Conservation (phyloP, 305 asterid genomes). For the Ilex paraguariensis region DNA sequence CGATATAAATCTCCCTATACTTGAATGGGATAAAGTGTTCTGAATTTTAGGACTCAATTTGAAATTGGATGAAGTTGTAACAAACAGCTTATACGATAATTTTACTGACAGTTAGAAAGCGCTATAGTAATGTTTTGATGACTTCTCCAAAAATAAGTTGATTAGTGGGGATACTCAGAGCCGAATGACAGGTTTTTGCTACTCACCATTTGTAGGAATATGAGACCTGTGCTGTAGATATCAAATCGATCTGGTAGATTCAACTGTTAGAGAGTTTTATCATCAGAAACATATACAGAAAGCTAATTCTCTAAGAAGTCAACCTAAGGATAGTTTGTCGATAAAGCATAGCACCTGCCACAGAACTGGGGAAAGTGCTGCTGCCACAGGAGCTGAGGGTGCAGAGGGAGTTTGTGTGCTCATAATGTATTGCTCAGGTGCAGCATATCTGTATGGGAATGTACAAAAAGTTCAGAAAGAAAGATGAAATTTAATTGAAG, state of each 20-base stretch:
- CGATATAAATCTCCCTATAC: too few relatives aligned
- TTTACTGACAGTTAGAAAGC: too few relatives aligned
- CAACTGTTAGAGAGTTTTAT: conserved; percentile 46
- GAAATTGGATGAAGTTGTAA: too few relatives aligned
- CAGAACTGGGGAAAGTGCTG: conserved; percentile 92
- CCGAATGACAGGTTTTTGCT: too few relatives aligned
- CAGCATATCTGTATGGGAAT: conserved; percentile 59
- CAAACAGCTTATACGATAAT: too few relatives aligned
- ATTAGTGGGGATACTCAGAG: too few relatives aligned
- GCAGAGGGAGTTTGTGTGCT: conserved; percentile 99
- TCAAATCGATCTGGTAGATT: conserved; percentile 88
- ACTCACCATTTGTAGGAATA: conserved; percentile 88
- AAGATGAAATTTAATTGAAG: background rate
- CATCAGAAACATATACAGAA: conserved; percentile 9
- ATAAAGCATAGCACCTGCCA: conserved; percentile 66
- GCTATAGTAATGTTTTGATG: too few relatives aligned
- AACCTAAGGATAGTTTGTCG: background rate
- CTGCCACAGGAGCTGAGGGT: conserved; percentile 92
- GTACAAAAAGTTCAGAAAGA: background rate
- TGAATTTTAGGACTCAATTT: too few relatives aligned
- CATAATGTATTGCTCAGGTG: conserved; percentile 97
- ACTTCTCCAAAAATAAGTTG: too few relatives aligned
- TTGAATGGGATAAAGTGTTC: too few relatives aligned
- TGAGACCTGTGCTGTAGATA: conserved; percentile 83
- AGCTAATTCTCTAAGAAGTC: conserved; percentile 4